These are phyloP conservation scores for Davidsoniella eucalypti DNA, from an alignment of 2,329 filamentous ascomycete genomes.

Conservation along the genomic window DNA sequence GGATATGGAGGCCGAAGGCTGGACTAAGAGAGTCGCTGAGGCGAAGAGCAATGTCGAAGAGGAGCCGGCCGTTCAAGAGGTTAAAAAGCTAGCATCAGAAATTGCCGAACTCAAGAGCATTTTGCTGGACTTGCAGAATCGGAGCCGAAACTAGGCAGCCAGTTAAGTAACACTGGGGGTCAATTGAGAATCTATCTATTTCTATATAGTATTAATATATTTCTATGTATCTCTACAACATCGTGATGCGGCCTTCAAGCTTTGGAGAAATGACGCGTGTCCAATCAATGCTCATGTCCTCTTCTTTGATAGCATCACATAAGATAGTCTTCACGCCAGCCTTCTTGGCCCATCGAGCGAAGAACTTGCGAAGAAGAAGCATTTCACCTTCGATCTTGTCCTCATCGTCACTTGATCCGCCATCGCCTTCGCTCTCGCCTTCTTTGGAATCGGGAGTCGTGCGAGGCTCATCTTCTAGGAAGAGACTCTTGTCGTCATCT, in stretches of 20 bases:
- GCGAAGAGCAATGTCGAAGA: conserved; percentile 68
- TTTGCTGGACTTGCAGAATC: conserved; percentile 17
- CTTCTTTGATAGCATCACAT: conserved; percentile 39
- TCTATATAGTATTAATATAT: too few relatives aligned
- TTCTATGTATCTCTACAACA: conserved; percentile 15
- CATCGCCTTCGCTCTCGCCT: conserved; percentile 7
- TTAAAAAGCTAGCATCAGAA: conserved; percentile 40
- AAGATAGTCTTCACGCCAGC: conserved; percentile 42
- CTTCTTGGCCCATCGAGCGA: conserved; percentile 55
- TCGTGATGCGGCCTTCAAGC: conserved; percentile 58
- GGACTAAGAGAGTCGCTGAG: conserved; percentile 63
- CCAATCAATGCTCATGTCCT: conserved; percentile 52
- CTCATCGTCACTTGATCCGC: conserved; percentile 17
- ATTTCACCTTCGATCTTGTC: conserved; percentile 37
- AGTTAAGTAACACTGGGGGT: too few relatives aligned
- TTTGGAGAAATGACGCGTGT: conserved; percentile 64
- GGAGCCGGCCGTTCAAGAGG: conserved; percentile 59
- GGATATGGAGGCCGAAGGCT: conserved; percentile 71
- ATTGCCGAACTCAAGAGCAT: conserved; percentile 39
- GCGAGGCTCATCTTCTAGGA: too few relatives aligned
- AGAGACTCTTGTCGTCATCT: conserved; percentile 9
- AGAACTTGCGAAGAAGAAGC: conserved; percentile 49
- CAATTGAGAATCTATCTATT: too few relatives aligned
- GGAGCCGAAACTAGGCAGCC: not conserved
- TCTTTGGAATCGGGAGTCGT: conserved; percentile 1